Conservation (phyloP, 2,329 filamentous ascomycete species). For the Emmonsiellopsis sp. region DNA sequence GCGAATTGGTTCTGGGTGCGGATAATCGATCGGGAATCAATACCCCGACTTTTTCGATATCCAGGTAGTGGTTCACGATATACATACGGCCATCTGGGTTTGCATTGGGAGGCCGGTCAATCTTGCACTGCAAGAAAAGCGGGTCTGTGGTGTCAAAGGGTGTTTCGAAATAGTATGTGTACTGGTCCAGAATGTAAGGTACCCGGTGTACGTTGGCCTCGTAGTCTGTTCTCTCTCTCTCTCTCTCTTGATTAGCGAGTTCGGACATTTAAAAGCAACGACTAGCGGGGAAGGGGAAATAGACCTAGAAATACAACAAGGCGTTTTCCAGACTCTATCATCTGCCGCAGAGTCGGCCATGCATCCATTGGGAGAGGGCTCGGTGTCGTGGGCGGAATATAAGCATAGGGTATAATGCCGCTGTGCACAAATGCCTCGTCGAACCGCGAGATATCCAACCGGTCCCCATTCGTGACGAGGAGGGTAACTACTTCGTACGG, state of each 20-base stretch:
- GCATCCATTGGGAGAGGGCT: slow-evolving; percentile 22
- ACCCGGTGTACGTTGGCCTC: slow-evolving; percentile 29
- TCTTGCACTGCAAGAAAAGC: slow-evolving; percentile 33
- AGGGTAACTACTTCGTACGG: slow-evolving; percentile 54
- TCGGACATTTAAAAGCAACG: background rate
- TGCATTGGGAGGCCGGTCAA: slow-evolving; percentile 35
- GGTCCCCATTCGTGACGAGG: slow-evolving; percentile 54
- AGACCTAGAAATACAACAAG: slow-evolving; percentile 35
- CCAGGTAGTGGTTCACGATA: slow-evolving; percentile 42
- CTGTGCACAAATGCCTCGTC: slow-evolving; percentile 23
- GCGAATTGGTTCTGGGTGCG: slow-evolving; percentile 35
- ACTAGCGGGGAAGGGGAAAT: background rate
- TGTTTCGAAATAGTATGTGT: slow-evolving; percentile 40
- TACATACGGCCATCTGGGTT: slow-evolving; percentile 35
- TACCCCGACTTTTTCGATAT: slow-evolving; percentile 33
- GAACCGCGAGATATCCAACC: slow-evolving; percentile 23
- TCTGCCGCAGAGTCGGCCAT: slow-evolving; percentile 36
- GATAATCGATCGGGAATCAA: slow-evolving; percentile 34
- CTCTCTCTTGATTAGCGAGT: background rate
- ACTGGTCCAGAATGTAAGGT: slow-evolving; percentile 37
- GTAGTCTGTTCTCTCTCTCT: slow-evolving; percentile 24
- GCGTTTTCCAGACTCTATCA: slow-evolving; percentile 34
- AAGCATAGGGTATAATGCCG: slow-evolving; percentile 27
- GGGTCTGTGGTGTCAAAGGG: slow-evolving; percentile 34
- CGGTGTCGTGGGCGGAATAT: slow-evolving; percentile 26